Evolutionary conservation across 1,284 basidiomycete genomes (phyloP).

Genomic region (Schizophyllum amplum): DNA sequence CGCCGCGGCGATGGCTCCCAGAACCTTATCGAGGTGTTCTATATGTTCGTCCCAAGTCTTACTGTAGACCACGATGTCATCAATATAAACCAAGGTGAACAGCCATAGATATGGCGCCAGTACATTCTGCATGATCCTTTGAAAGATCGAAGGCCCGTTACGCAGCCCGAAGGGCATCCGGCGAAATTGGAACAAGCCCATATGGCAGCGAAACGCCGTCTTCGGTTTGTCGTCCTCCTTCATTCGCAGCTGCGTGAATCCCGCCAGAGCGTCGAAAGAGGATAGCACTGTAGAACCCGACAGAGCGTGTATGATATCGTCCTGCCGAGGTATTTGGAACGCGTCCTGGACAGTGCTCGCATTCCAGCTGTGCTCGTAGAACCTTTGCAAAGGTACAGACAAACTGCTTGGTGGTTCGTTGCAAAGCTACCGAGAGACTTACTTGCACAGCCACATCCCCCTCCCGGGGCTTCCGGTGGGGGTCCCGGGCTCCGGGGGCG

Average conservation of each 20-base stretch:
- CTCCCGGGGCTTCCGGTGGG: no score
- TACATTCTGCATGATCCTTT: constrained; percentile 21
- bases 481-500: no score
- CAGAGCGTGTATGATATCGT: constrained; percentile 20
- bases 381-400: no score
- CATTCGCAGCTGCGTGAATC: constrained; percentile 8
- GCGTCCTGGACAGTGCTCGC: constrained; percentile 21
- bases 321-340: constrained; percentile 21
- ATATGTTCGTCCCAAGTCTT: constrained; percentile 23
- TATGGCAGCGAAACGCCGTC: constrained; percentile 22
- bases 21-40: constrained; percentile 21
- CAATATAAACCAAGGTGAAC: constrained; percentile 21
- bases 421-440: no score
- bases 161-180: constrained; percentile 24
- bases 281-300: no score
- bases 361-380: no score
- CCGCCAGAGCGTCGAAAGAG: no score
- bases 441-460: no score
- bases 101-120: no score
- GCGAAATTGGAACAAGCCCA: constrained; percentile 22
- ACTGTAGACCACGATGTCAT: constrained; percentile 18
- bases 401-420: no score
- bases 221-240: constrained; percentile 12
- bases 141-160: constrained; percentile 24
- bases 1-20: constrained; percentile 18